Percentiles rank a stretch among this genome's conserved stretches.
phyloP scores from a whole-genome alignment of 1,284 basidiomycete genomes.

The Ustilago trichophora region DNA sequence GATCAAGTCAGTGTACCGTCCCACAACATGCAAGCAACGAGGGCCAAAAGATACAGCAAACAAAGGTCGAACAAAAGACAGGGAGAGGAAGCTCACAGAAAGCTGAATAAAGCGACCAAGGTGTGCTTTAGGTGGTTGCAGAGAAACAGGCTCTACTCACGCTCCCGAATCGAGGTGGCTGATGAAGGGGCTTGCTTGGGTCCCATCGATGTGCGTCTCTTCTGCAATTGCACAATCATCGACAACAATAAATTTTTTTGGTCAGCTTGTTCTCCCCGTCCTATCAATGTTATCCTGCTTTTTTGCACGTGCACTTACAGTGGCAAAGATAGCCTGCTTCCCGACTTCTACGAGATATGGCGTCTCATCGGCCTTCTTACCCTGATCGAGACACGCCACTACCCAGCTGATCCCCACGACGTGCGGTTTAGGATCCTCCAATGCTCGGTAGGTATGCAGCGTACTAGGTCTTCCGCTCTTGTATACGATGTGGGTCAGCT shows the following conservation, averaged over 20 bases:
- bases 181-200: slow-evolving; percentile 35
- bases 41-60: too few species aligned
- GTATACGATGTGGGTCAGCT: slow-evolving; percentile 59
- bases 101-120: too few species aligned
- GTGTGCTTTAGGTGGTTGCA: not conserved
- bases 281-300: too few species aligned
- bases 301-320: slow-evolving; percentile 56
- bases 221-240: too few species aligned
- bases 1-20: too few species aligned
- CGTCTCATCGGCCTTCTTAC: slow-evolving; percentile 45
- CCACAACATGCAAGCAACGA: too few species aligned
- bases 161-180: slow-evolving; percentile 40
- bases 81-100: not conserved
- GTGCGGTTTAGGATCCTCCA: slow-evolving; percentile 43
- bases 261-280: not conserved
- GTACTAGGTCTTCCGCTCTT: slow-evolving; percentile 57
- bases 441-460: slow-evolving; percentile 45
- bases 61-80: too few species aligned
- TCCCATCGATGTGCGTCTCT: slow-evolving; percentile 44
- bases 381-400: slow-evolving; percentile 49
- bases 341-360: slow-evolving; percentile 58
- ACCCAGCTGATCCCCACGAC: slow-evolving; percentile 60
- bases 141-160: slow-evolving; percentile 44
- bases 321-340: slow-evolving; percentile 57
- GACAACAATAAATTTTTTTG: too few species aligned